Base-by-base conservation (phyloP, 2,329 filamentous ascomycete genomes). In the Blumeriella jaapii region DNA sequence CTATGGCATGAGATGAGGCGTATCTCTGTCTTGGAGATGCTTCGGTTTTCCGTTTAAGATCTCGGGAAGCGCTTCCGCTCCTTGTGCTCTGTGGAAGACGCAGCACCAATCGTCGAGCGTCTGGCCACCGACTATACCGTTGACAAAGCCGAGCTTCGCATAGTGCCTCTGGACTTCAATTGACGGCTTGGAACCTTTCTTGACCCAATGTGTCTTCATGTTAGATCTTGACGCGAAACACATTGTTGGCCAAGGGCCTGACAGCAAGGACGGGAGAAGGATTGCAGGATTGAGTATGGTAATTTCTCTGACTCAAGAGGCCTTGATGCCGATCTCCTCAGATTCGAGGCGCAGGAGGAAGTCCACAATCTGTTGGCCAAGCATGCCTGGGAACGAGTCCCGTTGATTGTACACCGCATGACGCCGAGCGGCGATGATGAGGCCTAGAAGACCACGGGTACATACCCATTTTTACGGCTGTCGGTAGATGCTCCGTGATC, bases 11-110 rank as follows among this genome's bases (percentile, higher is more conserved):
- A 14, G 16, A 14, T 10, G 12, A 13, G 7, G 3, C 25, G 14
- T 32, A 38, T 34, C n/a, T 5, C 4, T 11, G 9, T 42, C 39
- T 18, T 27, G 16, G 6, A 42, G 16, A 28, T 39, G 39, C 25
- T 39, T 39, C 7, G 38, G 18, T n/a, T 38, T 24, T 4, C 39
- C 39, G n/a, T 39, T 34, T 17, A 33, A 24, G 16, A 44, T 42
- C 13, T 32, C 20, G 14, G 18, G 9, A 11, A 44, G 25, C 3
- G 34, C 23, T 12, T 11, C 3, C n/a, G 27, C 36, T 7, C 39
- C 40, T 31, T 42, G 32, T 2, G 38, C 9, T 5, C 20, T 29
- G n/a, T 28, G 25, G 11, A 41, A 15, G 22, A 44, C 7, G 18
- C 28, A 41, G 12, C 37, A 41, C 38, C 38, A n/a, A n/a, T n/a